Conservation (phyloP, 805 yeast genomes). For the Barnettozyma pratensis region DNA sequence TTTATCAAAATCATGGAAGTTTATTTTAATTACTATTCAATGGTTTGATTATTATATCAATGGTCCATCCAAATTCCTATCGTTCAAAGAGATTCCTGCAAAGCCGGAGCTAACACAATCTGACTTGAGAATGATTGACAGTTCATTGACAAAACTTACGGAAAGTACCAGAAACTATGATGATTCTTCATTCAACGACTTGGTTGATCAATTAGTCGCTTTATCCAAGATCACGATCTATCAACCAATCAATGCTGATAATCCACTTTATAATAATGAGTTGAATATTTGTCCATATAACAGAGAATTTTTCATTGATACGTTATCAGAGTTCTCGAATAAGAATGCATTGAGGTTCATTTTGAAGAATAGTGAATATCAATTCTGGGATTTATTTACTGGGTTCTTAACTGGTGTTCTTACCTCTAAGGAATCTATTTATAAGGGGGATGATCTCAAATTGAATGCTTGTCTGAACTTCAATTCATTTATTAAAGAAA, state of each 20-base stretch:
- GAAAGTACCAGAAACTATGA: slow-evolving; percentile 59
- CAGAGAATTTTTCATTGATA: slow-evolving; percentile 47
- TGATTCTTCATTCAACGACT: slow-evolving; percentile 39
- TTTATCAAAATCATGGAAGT: slow-evolving; percentile 62
- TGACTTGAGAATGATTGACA: slow-evolving; percentile 49
- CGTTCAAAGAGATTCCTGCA: slow-evolving; percentile 35
- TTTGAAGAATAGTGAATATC: slow-evolving; percentile 30
- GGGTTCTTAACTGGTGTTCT: slow-evolving; percentile 42
- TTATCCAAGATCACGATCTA: slow-evolving; percentile 31
- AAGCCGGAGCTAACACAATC: slow-evolving; percentile 37
- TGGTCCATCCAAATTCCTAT: slow-evolving; percentile 45
- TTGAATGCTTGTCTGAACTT: slow-evolving; percentile 40
- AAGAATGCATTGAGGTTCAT: slow-evolving; percentile 50
- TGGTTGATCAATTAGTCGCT: slow-evolving; percentile 42
- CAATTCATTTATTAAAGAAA: slow-evolving; percentile 40
- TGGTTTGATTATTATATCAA: slow-evolving; percentile 72
- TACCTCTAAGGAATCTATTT: slow-evolving; percentile 41
- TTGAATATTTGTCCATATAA: slow-evolving; percentile 45
- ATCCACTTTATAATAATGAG: slow-evolving; percentile 21
- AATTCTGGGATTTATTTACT: slow-evolving; percentile 45
- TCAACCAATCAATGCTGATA: slow-evolving; percentile 11
- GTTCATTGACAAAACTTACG: slow-evolving; percentile 51
- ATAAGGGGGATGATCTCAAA: not conserved
- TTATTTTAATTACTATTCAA: slow-evolving; percentile 58
- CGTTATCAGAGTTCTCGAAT: slow-evolving; percentile 46